phyloP scores from a whole-genome alignment of 352 stramenopile genomes.

The Phytopythium mirpurense region DNA sequence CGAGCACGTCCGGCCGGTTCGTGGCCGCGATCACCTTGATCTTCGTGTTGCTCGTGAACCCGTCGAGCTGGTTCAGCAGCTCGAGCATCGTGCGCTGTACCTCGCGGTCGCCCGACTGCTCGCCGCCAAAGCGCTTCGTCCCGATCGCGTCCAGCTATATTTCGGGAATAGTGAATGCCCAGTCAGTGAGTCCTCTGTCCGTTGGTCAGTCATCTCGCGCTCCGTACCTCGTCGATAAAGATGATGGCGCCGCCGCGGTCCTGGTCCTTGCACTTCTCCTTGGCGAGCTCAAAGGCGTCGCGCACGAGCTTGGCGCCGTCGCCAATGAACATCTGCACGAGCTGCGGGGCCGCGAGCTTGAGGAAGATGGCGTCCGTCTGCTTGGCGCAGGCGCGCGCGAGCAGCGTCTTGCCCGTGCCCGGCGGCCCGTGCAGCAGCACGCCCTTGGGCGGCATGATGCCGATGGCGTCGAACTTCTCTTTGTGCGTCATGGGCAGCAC shows the following conservation, averaged over 20 bases:
- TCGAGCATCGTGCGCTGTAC: constrained; percentile 99
- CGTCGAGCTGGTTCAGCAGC: constrained; percentile 99
- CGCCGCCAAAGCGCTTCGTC: constrained; percentile 79
- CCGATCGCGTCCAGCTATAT: constrained; percentile 94
- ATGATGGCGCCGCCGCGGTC: constrained; percentile 56
- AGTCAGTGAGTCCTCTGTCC: too few species aligned
- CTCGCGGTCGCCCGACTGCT: constrained; percentile 98
- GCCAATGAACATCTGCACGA: constrained; percentile 99
- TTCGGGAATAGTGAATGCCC: too few species aligned
- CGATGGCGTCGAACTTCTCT: constrained; percentile 98
- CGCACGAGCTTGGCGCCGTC: constrained; percentile 99
- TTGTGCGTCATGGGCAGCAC: constrained; percentile 98
- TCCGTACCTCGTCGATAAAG: constrained; percentile 99
- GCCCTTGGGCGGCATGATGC: constrained; percentile 99
- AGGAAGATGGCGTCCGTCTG: constrained; percentile 84
- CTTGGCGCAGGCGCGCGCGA: constrained; percentile 60
- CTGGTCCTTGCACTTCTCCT: constrained; percentile 86
- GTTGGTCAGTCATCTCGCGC: too few species aligned
- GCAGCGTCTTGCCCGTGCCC: constrained; percentile 97
- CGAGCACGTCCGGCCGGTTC: constrained; percentile 96
- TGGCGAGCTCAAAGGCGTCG: constrained; percentile 98
- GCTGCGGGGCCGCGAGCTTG: constrained; percentile 97
- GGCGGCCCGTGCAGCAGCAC: constrained; percentile 97
- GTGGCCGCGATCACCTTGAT: constrained; percentile 99
- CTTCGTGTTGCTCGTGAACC: constrained; percentile 98